Evolutionary conservation across 176 grass and related monocot genomes (phyloP).

Genomic region (Phragmites australis): DNA sequence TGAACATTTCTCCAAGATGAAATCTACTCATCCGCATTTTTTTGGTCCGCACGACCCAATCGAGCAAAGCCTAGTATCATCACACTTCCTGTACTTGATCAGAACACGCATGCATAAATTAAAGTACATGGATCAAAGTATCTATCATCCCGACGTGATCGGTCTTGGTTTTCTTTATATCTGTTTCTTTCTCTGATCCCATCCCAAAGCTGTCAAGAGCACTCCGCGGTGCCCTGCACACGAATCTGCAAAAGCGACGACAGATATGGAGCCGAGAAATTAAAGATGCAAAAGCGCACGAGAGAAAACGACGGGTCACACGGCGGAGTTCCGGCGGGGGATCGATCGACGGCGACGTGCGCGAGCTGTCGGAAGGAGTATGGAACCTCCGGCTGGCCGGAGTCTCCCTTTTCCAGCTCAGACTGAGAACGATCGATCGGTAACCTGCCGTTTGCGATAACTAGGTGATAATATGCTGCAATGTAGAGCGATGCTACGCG

Average conservation of each 20-base stretch:
- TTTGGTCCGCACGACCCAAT: no score
- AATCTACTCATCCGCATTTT: no score
- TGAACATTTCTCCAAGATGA: no score
- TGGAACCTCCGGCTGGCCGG: background rate
- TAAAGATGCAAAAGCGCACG: slow-evolving; percentile 6
- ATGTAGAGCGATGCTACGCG: no score
- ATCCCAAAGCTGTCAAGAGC: no score
- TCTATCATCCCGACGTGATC: no score
- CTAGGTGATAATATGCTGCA: background rate
- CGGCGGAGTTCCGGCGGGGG: background rate
- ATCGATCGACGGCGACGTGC: background rate
- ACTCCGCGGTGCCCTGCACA: background rate
- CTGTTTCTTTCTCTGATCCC: no score
- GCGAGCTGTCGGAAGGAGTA: background rate
- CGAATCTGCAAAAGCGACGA: background rate
- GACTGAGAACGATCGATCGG: background rate
- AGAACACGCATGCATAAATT: no score
- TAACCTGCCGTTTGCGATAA: background rate
- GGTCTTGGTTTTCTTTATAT: no score
- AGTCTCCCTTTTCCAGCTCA: background rate
- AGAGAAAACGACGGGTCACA: background rate
- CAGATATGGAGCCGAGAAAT: background rate
- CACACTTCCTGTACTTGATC: no score
- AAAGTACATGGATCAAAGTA: no score
- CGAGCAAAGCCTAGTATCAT: no score